These are phyloP conservation scores for Mrakiaceae sp. DNA, from an alignment of 1,284 basidiomycete species.

Conservation along the genomic window DNA sequence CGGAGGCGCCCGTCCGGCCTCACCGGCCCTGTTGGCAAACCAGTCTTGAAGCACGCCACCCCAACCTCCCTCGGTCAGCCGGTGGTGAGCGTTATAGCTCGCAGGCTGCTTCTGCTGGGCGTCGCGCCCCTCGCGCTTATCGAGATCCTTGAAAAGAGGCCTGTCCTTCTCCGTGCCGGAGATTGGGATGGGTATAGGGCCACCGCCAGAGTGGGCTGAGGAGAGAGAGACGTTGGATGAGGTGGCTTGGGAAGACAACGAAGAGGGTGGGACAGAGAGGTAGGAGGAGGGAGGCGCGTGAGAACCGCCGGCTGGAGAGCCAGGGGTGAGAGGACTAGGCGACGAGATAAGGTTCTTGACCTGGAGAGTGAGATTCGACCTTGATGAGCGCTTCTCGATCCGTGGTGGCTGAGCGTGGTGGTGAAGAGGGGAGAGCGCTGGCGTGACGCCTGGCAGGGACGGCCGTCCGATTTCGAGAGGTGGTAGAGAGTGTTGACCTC, in stretches of 20 bases:
- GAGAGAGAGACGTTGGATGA: not conserved
- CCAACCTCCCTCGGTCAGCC: slow-evolving; percentile 8
- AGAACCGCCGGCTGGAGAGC: too few species aligned
- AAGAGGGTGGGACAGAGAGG: not conserved
- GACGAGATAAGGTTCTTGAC: not conserved
- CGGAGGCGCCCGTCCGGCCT: not conserved
- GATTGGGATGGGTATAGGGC: not conserved
- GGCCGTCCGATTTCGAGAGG: not conserved
- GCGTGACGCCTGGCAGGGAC: too few species aligned
- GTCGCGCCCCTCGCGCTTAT: too few species aligned
- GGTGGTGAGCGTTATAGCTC: not conserved
- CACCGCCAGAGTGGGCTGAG: not conserved
- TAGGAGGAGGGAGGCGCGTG: not conserved
- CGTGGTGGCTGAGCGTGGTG: not conserved
- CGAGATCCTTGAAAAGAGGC: not conserved
- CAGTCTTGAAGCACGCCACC: slow-evolving; percentile 10
- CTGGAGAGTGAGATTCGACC: slow-evolving; percentile 5
- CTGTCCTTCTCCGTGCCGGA: not conserved
- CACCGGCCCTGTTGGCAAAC: slow-evolving; percentile 14
- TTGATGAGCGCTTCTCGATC: not conserved
- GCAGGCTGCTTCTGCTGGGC: not conserved
- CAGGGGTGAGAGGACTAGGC: not conserved
- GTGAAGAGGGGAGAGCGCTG: not conserved
- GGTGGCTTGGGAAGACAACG: not conserved
- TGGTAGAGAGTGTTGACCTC: too few species aligned